phyloP scores from a whole-genome alignment of 768 basidiomycete genomes.

The Tephrocybe sp. region DNA sequence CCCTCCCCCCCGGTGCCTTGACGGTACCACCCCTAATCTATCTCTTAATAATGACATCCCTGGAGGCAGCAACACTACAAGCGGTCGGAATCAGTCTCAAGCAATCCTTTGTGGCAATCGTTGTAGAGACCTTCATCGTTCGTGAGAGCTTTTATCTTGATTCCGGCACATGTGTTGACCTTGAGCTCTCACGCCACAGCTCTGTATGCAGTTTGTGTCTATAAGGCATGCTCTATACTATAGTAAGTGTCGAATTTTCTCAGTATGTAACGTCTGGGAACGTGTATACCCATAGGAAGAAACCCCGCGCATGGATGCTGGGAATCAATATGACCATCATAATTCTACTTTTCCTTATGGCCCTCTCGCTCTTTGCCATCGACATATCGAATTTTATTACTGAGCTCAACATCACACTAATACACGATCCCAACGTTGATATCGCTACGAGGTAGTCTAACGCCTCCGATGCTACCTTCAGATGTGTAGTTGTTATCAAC shows the following conservation, averaged over 20 bases:
- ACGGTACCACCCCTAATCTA: no score
- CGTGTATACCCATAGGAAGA: not conserved
- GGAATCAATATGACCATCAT: conserved; percentile 7
- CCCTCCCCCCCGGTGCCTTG: no score
- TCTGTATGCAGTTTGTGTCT: conserved; percentile 5
- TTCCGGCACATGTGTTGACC: not conserved
- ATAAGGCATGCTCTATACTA: conserved; percentile 9
- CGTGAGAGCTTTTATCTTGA: not conserved
- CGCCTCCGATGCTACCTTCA: conserved; percentile 5
- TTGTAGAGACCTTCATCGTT: conserved; percentile 5
- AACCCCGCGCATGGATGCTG: conserved; percentile 1
- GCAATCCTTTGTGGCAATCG: conserved; percentile 8
- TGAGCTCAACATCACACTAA: conserved; percentile 2
- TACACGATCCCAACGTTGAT: conserved; percentile 5
- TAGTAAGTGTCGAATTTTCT: not conserved
- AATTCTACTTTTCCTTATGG: conserved; percentile 8
- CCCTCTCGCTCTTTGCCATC: conserved; percentile 2
- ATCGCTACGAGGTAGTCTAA: not conserved
- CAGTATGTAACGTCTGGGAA: not conserved
- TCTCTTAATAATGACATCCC: conserved; percentile 7
- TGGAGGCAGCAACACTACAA: conserved; percentile 2
- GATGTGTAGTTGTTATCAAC: conserved; percentile 3
- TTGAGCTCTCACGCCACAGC: not conserved
- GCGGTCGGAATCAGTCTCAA: conserved; percentile 3
- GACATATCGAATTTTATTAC: conserved; percentile 7